Conservation (phyloP, 495 filamentous ascomycete species). For the Penicilliopsis zonata region DNA sequence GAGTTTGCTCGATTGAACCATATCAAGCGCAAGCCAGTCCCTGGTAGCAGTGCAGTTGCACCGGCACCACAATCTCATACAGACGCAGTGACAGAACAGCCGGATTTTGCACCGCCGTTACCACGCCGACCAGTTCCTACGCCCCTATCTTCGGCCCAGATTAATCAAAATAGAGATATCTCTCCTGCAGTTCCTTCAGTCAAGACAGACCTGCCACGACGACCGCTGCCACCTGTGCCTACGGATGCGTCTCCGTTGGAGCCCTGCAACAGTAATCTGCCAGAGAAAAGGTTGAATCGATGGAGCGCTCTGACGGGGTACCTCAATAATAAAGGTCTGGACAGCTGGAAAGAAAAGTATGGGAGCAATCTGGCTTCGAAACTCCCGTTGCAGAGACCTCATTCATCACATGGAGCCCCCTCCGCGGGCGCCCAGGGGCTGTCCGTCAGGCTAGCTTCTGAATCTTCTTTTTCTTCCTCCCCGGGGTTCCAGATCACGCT, state of each 20-base stretch:
- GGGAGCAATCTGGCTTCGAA: slow-evolving; percentile 24
- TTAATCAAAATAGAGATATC: no score
- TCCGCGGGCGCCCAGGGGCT: slow-evolving; percentile 15
- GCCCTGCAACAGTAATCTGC: slow-evolving; percentile 3
- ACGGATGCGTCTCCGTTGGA: slow-evolving; percentile 11
- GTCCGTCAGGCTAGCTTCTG: no score
- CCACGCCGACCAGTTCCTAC: slow-evolving; percentile 16
- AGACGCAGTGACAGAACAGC: no score
- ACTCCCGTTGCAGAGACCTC: slow-evolving; percentile 21
- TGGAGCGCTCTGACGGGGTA: slow-evolving; percentile 24
- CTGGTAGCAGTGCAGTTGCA: slow-evolving; percentile 5
- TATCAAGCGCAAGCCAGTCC: slow-evolving; percentile 31
- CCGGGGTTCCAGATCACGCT: slow-evolving; percentile 58
- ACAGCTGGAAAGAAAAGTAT: slow-evolving; percentile 14
- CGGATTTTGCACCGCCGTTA: no score
- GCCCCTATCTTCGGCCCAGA: slow-evolving; percentile 12
- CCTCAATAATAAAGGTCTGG: slow-evolving; percentile 9
- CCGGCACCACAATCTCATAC: no score
- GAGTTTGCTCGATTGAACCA: slow-evolving; percentile 28
- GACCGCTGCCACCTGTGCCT: slow-evolving; percentile 21
- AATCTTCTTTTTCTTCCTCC: no score
- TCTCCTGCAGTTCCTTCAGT: neutral
- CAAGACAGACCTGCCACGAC: slow-evolving; percentile 2
- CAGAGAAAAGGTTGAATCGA: slow-evolving; percentile 12
- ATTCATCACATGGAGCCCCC: slow-evolving; percentile 11